A percentile compares a stretch with the other conserved stretches of the same genome.
phyloP scores from a whole-genome alignment of 148 eudicot species.

The Selenicereus undatus region DNA sequence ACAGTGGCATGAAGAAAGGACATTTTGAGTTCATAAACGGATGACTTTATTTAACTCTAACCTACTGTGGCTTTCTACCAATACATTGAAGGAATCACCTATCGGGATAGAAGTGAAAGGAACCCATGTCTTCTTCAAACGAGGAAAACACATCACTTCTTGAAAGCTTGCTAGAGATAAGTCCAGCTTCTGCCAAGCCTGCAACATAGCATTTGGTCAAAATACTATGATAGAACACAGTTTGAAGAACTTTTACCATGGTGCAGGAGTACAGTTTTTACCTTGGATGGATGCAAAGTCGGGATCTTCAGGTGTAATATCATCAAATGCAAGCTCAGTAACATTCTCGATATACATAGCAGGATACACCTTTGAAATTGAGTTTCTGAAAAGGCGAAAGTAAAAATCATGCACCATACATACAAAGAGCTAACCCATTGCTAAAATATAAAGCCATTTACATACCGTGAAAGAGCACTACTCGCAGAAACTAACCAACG shows the following conservation, averaged over 20 bases:
- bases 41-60: not conserved
- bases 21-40: not conserved
- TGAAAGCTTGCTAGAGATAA: conserved; percentile 93
- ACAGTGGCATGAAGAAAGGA: not conserved
- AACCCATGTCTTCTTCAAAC: conserved; percentile 57
- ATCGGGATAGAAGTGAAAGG: conserved; percentile 75
- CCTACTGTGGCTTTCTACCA: not conserved
- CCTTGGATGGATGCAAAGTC: conserved; percentile 95
- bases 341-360: conserved; percentile 96
- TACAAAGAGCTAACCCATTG: not conserved
- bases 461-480: conserved; percentile 85
- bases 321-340: conserved; percentile 93
- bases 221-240: conserved; percentile 19
- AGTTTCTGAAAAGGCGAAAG: conserved; percentile 43
- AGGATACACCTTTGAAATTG: conserved; percentile 84
- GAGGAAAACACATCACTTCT: conserved; percentile 63
- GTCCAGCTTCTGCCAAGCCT: conserved; percentile 99
- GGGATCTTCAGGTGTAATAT: conserved; percentile 91
- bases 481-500: conserved; percentile 98
- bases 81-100: conserved; percentile 43
- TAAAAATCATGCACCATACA: conserved; percentile 5
- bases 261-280: conserved; percentile 14
- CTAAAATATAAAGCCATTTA: conserved; percentile 6
- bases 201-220: conserved; percentile 23
- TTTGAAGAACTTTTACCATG: conserved; percentile 10